A percentile compares a stretch with the other conserved stretches of the same genome.
Conservation (phyloP, 1,139 yeast genomes). For the Hyphopichia khmerensis region DNA sequence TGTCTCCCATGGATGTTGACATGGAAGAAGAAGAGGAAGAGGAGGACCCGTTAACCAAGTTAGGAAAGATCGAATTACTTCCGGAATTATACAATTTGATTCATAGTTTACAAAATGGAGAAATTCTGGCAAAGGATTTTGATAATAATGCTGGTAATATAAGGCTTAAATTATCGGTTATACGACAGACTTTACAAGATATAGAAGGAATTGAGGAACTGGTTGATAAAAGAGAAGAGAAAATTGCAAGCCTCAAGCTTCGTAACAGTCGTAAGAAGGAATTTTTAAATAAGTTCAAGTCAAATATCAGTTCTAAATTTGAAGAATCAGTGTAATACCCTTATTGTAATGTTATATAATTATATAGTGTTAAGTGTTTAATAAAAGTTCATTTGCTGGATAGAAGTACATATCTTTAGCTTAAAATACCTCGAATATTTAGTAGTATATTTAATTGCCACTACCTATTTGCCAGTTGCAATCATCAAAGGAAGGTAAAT, state of each 20-base stretch:
- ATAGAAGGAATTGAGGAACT: slow-evolving; percentile 43
- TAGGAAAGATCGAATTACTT: slow-evolving; percentile 32
- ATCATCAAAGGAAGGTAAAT: too few species aligned
- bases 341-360: too few species aligned
- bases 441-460: too few species aligned
- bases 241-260: slow-evolving; percentile 23
- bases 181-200: slow-evolving; percentile 31
- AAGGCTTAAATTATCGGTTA: slow-evolving; percentile 33
- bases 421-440: too few species aligned
- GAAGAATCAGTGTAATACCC: not conserved
- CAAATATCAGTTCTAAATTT: not conserved
- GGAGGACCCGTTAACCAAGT: slow-evolving; percentile 26
- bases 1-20: slow-evolving; percentile 1
- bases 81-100: slow-evolving; percentile 40
- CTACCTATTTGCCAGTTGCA: too few species aligned
- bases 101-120: slow-evolving; percentile 35
- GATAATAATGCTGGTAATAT: slow-evolving; percentile 45
- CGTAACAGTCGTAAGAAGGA: slow-evolving; percentile 26
- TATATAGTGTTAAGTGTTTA: too few species aligned
- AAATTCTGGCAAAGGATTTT: slow-evolving; percentile 42
- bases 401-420: too few species aligned
- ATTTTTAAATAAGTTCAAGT: slow-evolving; percentile 21
- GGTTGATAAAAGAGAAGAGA: slow-evolving; percentile 25
- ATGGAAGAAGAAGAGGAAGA: slow-evolving; percentile 2
- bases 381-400: too few species aligned